Conservation (phyloP, 177 flowering plant genomes). For the Telopea speciosissima region DNA sequence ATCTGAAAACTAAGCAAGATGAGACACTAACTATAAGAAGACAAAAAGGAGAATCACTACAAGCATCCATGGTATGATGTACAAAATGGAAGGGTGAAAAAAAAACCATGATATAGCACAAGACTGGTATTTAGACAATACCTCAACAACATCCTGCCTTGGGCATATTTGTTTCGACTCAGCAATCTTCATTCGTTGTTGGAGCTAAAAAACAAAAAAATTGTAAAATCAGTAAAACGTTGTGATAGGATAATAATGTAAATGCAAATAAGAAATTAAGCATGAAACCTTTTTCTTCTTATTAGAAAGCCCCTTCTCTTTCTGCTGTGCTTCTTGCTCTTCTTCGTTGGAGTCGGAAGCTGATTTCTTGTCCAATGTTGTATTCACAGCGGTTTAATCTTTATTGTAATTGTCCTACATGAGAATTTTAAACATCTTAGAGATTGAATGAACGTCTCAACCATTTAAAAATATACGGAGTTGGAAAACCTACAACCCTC, state of each 20-base stretch:
- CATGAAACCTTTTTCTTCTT: slow-evolving; percentile 85
- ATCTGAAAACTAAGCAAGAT: no score
- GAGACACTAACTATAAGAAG: no score
- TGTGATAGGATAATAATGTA: not conserved
- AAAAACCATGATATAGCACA: no score
- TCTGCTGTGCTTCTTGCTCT: slow-evolving; percentile 64
- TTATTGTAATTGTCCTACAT: slow-evolving; percentile 60
- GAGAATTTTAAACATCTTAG: not conserved
- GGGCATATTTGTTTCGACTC: slow-evolving; percentile 85
- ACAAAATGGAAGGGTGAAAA: no score
- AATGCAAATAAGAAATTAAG: not conserved
- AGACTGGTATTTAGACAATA: slow-evolving; percentile 10
- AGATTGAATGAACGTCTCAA: not conserved
- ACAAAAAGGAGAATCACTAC: no score
- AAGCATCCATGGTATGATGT: no score
- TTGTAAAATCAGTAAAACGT: no score
- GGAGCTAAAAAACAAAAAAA: slow-evolving; percentile 46
- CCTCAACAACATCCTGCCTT: slow-evolving; percentile 99
- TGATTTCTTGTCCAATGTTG: slow-evolving; percentile 42
- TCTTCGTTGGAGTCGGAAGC: slow-evolving; percentile 92
- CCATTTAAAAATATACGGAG: not conserved
- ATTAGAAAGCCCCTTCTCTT: slow-evolving; percentile 85
- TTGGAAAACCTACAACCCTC: not conserved
- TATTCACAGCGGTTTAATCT: slow-evolving; percentile 54
- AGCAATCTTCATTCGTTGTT: slow-evolving; percentile 93